Evolutionary conservation across 768 basidiomycete species (phyloP).

Genomic region (Suillus paluster): DNA sequence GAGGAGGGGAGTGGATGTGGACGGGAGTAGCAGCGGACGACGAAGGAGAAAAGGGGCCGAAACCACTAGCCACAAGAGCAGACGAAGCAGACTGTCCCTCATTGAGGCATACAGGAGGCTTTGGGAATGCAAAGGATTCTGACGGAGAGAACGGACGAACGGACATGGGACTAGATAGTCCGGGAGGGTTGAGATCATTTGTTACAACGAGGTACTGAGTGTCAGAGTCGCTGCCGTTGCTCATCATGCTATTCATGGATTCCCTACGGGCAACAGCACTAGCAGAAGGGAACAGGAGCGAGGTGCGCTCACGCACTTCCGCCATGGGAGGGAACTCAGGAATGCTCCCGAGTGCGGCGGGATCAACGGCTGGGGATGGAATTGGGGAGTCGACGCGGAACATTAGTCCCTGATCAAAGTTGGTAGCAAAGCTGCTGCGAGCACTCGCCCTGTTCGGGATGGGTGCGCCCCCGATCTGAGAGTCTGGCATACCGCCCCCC

Average conservation of each 20-base stretch:
- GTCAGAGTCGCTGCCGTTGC: constrained; percentile 38
- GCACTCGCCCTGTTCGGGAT: constrained; percentile 34
- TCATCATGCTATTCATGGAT: constrained; percentile 46
- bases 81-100: constrained; percentile 2
- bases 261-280: constrained; percentile 32
- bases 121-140: constrained; percentile 72
- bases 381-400: constrained; percentile 27
- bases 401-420: constrained; percentile 49
- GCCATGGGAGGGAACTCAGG: constrained; percentile 59
- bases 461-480: constrained; percentile 18
- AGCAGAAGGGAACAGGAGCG: constrained; percentile 27
- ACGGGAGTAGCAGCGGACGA: constrained; percentile 25
- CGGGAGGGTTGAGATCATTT: constrained; percentile 26
- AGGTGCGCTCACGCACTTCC: constrained; percentile 49
- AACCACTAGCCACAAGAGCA: not conserved
- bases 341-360: constrained; percentile 16
- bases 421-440: constrained; percentile 70
- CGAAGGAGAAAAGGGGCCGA: constrained; percentile 4
- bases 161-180: constrained; percentile 55
- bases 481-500: constrained; percentile 17
- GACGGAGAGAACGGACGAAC: constrained; percentile 70
- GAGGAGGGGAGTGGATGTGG: constrained; percentile 21
- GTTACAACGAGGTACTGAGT: constrained; percentile 47
- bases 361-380: constrained; percentile 15
- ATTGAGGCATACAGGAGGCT: constrained; percentile 47